Evolutionary conservation across 1,284 basidiomycete species (phyloP), one percentile per base, ranked within the genome.

Genomic region (Cutaneotrichosporon cavernicola): DNA sequence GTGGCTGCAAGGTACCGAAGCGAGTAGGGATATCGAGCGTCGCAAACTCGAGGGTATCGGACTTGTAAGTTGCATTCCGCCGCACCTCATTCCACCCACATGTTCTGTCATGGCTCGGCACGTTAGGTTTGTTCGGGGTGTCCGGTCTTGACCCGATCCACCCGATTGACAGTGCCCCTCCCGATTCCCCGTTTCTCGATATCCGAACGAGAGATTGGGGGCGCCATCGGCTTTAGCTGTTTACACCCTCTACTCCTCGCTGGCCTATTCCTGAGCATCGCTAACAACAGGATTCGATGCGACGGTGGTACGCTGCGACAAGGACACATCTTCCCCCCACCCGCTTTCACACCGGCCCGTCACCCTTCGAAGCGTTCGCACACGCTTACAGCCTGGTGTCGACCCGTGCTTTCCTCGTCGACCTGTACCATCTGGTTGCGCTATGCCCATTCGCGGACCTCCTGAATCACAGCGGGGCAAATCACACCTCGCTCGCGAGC

Each of bases 371-470:
- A 21, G 86, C 84, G 3, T 92, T 90, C 73, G 82, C 85, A 60
- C 84, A 85, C 64, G 88, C 90, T 1, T 95, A 89, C 80, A 85
- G 88, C 4, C 85, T 96, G 32, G 90, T 95, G 49, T 90, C 88
- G 11, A 92, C 92, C 4, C 85, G 93, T 47, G 89, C 93, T 0
- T 97, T 97, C 80, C 81, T 91, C 60, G 87, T 95, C 60, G 93
- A 97, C 76, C 84, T 87, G 5, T 94, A 88, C 76, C 91, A 95
- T 77, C 87, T 88, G 1, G 82, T 94, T 22, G 86, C 90, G 1
- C 90, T 97, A 86, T 91, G 94, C 14, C 92, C 93, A 1, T 86
- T 95, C 65, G 92, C 92, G 32, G 93, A 96, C 79, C 85, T 88
- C 86, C 92, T 96, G 82, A 95, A 97, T 78, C 93, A 97, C 63